phyloP scores from a whole-genome alignment of 225 moss, liverwort and hornwort genomes.

The Takakia lepidozioides region DNA sequence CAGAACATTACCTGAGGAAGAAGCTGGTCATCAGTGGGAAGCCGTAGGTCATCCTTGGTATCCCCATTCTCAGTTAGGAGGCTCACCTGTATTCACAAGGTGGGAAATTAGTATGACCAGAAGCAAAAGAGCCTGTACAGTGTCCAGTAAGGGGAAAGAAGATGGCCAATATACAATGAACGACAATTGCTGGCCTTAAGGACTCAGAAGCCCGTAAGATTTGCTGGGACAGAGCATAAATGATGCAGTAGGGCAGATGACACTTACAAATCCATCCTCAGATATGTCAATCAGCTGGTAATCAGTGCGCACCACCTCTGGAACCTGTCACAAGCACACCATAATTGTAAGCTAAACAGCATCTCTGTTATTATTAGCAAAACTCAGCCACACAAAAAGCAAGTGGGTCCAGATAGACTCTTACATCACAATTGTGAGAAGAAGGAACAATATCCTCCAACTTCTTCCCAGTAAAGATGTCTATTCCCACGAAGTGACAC shows the following conservation, averaged over 20 bases:
- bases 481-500: constrained; percentile 96
- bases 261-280: constrained; percentile 96
- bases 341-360: not conserved
- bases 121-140: no score
- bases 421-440: constrained; percentile 99
- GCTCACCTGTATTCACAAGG: no score
- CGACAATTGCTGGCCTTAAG: no score
- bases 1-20: constrained; percentile 51
- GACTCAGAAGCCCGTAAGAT: no score
- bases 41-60: constrained; percentile 84
- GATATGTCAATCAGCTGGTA: constrained; percentile 91
- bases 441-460: constrained; percentile 99
- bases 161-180: no score
- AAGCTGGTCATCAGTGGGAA: constrained; percentile 76
- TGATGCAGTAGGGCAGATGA: not conserved
- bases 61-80: constrained; percentile 69
- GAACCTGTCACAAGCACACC: constrained; percentile 44
- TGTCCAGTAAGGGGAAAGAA: no score
- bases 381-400: not conserved
- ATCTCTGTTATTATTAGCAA: not conserved
- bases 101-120: no score
- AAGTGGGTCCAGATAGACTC: constrained; percentile 5
- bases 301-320: constrained; percentile 87
- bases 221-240: no score
- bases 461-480: constrained; percentile 96